Evolutionary conservation across 108 stramenopile species (phyloP), one percentile per base, ranked within the genome.

Genomic region (Cyclotella distinguenda): DNA sequence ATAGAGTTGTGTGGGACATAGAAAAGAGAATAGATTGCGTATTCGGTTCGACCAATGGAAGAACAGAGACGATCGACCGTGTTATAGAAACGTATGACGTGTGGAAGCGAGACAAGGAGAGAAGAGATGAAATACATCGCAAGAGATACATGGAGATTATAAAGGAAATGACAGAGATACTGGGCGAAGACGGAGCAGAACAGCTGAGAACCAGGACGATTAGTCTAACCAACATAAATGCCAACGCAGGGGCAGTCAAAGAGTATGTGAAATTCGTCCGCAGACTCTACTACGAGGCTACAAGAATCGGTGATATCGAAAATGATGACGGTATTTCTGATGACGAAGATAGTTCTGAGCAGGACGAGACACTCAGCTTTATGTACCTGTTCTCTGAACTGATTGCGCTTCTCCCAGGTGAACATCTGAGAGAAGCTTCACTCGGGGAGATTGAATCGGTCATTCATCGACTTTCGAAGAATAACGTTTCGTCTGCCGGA

Each of bases 1-100:
- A 90, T 58, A 75, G 83, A 0, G 45, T 86, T 27, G 91, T 95
- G 9, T 95, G 94, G 94, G 87, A 93, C 62, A 86, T 77, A 39
- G 69, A 76, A 9, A 45, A 40, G 35, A 57, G 82, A 33, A n/a
- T 89, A 21, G 90, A 91, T 59, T 56, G 76, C 26, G 85, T 94
- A 0, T 91, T 91, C 72, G 78, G 79, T 1, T 84, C 84, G 16
- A 82, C 80, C 78, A 68, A 71, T 52, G 71, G 81, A 28, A 68
- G 66, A 4, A 68, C 75, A 6, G 60, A 61, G 38, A 90, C 88
- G 19, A 94, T 94, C 50, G 64, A 86, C 40, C 28, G 59, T 12
- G 82, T 93, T 19, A 51, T 91, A 18, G 79, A 82, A 32, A 69
- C 56, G 0, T 95, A 93, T 66, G 87, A 86, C 6, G 85, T 77